Evolutionary conservation across 2,329 filamentous ascomycete species (phyloP).

Genomic region (Arthrobotrys musiformis): DNA sequence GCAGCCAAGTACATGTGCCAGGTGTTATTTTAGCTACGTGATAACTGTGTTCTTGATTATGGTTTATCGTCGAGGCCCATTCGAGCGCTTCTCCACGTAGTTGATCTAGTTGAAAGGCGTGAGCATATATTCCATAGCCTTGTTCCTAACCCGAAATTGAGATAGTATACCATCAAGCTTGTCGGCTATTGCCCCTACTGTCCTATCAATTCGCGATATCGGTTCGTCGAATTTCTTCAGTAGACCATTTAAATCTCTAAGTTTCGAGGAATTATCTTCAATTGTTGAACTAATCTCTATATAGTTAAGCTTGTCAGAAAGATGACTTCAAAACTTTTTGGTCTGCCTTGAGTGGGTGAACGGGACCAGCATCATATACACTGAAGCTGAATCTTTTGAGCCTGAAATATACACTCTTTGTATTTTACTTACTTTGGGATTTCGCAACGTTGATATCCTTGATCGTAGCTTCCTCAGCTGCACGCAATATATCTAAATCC

Average conservation of each 20-base stretch:
- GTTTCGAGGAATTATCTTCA: no score
- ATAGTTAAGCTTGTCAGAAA: slow-evolving; percentile 32
- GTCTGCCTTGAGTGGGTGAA: no score
- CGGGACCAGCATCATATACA: neutral
- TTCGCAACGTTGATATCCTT: neutral
- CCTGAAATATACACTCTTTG: no score
- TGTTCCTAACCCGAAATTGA: neutral
- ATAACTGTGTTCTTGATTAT: slow-evolving; percentile 54
- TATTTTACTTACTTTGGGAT: neutral
- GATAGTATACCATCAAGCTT: slow-evolving; percentile 22
- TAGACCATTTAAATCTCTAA: no score
- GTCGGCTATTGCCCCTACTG: slow-evolving; percentile 43
- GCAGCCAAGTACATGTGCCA: slow-evolving; percentile 57
- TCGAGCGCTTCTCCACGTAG: slow-evolving; percentile 56
- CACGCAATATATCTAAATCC: neutral
- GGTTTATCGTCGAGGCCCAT: slow-evolving; percentile 59
- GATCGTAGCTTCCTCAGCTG: neutral
- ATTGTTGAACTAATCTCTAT: no score
- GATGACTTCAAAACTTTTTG: no score
- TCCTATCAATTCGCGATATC: slow-evolving; percentile 55
- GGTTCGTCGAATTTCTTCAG: slow-evolving; percentile 52
- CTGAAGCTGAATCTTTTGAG: no score
- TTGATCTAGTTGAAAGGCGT: neutral
- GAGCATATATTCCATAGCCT: no score
- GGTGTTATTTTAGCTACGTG: slow-evolving; percentile 43